Evolutionary conservation across 768 basidiomycete genomes (phyloP).

Genomic region (Xerocomus spinulosus): DNA sequence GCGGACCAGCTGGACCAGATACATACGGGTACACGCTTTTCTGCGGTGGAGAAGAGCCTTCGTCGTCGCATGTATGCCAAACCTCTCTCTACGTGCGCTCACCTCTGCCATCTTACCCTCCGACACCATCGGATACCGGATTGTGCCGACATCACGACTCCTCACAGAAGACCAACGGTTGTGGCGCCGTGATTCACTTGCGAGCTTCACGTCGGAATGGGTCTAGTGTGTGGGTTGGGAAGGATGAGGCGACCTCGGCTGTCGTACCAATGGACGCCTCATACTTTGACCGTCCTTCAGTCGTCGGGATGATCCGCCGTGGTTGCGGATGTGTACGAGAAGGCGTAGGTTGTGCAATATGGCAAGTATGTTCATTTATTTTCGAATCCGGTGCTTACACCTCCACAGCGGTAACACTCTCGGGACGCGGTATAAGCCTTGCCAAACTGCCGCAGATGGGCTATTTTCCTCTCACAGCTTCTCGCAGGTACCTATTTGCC

Average conservation of each 20-base stretch:
- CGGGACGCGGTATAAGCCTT: conserved; percentile 58
- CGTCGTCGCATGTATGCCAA: conserved; percentile 5
- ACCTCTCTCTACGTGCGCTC: conserved; percentile 31
- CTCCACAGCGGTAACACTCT: conserved; percentile 57
- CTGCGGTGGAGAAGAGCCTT: conserved; percentile 36
- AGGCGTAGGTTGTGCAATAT: conserved; percentile 61
- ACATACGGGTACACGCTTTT: conserved; percentile 35
- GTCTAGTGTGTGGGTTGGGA: conserved; percentile 56
- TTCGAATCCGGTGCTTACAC: conserved; percentile 9
- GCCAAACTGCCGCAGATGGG: conserved; percentile 51
- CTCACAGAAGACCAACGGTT: conserved; percentile 44
- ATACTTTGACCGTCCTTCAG: conserved; percentile 52
- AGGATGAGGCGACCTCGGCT: conserved; percentile 43
- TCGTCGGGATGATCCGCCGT: conserved; percentile 48
- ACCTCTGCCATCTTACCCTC: conserved; percentile 34
- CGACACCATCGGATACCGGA: conserved; percentile 20
- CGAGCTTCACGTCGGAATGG: conserved; percentile 49
- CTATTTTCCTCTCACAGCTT: conserved; percentile 28
- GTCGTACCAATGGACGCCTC: conserved; percentile 53
- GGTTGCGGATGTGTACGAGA: conserved; percentile 65
- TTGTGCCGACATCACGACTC: conserved; percentile 6
- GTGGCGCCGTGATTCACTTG: conserved; percentile 58
- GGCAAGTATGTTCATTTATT: conserved; percentile 32
- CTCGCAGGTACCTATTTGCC: conserved; percentile 27
- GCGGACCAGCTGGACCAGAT: conserved; percentile 18